These are phyloP conservation scores for Agaricus sinodeliciosus DNA, from an alignment of 768 basidiomycete species.

Conservation along the genomic window DNA sequence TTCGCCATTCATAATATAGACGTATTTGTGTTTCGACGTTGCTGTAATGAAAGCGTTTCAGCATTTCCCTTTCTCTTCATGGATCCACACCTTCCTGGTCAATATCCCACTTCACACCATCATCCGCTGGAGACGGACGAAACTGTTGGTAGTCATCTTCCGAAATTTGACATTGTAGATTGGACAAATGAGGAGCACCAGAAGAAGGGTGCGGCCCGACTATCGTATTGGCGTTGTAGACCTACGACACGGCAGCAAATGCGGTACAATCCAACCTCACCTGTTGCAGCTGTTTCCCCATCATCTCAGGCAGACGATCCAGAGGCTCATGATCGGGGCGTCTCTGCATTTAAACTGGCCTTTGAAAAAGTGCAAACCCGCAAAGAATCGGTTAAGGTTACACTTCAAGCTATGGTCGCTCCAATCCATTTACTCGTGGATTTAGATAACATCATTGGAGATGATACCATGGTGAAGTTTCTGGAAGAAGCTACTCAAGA, in stretches of 20 bases:
- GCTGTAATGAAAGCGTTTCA: slow-evolving; percentile 16
- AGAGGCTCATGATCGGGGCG: neutral
- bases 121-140: slow-evolving; percentile 28
- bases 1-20: slow-evolving; percentile 43
- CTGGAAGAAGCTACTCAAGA: slow-evolving; percentile 30
- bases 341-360: neutral
- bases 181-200: slow-evolving; percentile 47
- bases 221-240: slow-evolving; percentile 59
- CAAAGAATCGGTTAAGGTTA: neutral
- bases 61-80: slow-evolving; percentile 69
- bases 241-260: slow-evolving; percentile 9
- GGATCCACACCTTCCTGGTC: slow-evolving; percentile 57
- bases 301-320: neutral
- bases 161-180: slow-evolving; percentile 52
- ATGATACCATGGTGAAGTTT: slow-evolving; percentile 38
- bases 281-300: neutral
- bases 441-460: slow-evolving; percentile 36
- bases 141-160: slow-evolving; percentile 28
- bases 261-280: neutral
- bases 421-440: slow-evolving; percentile 81
- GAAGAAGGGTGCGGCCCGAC: slow-evolving; percentile 32
- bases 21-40: slow-evolving; percentile 41
- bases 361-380: neutral
- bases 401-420: slow-evolving; percentile 34
- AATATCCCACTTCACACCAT: slow-evolving; percentile 41